A percentile compares a stretch with the other conserved stretches of the same genome.
Evolutionary conservation across 2,329 filamentous ascomycete species (phyloP).

Genomic region (Aureobasidium melanogenum): DNA sequence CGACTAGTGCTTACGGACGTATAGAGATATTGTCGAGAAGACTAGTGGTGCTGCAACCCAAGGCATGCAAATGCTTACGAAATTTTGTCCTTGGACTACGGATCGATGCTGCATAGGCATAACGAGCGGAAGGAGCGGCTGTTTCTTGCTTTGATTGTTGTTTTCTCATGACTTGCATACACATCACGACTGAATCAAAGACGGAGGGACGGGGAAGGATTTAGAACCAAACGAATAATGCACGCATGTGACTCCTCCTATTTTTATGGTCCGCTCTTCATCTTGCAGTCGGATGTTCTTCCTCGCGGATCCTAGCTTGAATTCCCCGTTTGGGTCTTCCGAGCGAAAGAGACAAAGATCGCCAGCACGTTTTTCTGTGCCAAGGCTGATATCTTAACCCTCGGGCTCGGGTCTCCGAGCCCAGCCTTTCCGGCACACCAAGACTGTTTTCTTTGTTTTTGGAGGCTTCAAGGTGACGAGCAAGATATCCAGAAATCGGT

Average conservation of each 20-base stretch:
- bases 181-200: neutral
- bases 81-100: neutral
- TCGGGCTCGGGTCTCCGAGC: neutral
- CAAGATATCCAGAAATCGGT: neutral
- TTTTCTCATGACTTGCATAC: neutral
- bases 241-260: neutral
- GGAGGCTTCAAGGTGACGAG: neutral
- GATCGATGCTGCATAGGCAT: neutral
- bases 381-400: neutral
- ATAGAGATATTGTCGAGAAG: neutral
- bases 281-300: neutral
- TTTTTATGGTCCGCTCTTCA: neutral
- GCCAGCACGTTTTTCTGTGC: neutral
- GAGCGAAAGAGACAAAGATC: neutral
- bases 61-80: neutral
- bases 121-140: neutral
- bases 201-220: neutral
- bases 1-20: neutral
- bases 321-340: neutral
- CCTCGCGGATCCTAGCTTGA: neutral
- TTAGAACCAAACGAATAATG: neutral
- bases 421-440: neutral
- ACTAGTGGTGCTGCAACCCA: neutral
- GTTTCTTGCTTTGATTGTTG: neutral
- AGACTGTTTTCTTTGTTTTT: neutral